phyloP scores from a whole-genome alignment of 257 asterid species.

The Dorcoceras hygrometricum region DNA sequence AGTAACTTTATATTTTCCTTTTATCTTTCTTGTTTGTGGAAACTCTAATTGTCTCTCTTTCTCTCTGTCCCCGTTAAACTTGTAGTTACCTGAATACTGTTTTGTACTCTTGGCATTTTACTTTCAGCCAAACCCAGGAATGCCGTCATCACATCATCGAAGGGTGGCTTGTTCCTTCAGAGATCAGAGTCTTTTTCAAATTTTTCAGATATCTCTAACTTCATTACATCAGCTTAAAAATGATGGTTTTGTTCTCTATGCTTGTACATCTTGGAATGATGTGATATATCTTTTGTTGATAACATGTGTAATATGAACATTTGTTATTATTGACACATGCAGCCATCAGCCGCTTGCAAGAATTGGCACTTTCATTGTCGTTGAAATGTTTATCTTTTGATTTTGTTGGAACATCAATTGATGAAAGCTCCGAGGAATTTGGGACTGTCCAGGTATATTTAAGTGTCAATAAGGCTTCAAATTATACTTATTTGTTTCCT shows the following conservation, averaged over 20 bases:
- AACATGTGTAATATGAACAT: constrained; percentile 21
- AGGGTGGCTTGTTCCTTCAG: constrained; percentile 91
- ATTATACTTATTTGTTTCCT: constrained; percentile 8
- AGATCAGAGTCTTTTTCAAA: constrained; percentile 85
- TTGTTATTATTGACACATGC: constrained; percentile 34
- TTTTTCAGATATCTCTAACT: constrained; percentile 89
- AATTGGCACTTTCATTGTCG: constrained; percentile 79
- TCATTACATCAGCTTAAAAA: constrained; percentile 79
- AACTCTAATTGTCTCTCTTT: constrained; percentile 19
- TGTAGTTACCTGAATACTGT: constrained; percentile 26
- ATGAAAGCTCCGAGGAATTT: constrained; percentile 97
- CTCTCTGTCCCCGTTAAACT: constrained; percentile 17
- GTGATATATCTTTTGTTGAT: constrained; percentile 1
- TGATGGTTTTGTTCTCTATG: constrained; percentile 58
- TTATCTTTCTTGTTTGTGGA: constrained; percentile 1
- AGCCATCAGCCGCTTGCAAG: constrained; percentile 75
- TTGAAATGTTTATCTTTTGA: constrained; percentile 90
- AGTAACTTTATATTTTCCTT: constrained; percentile 12
- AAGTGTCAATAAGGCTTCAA: constrained; percentile 10
- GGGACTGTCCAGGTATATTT: constrained; percentile 85
- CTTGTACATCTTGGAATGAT: constrained; percentile 8
- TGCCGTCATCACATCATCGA: constrained; percentile 92
- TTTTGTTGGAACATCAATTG: constrained; percentile 92
- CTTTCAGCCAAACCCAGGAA: constrained; percentile 80
- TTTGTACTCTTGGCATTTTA: constrained; percentile 27